phyloP scores from a whole-genome alignment of 169 alveolate genomes.

The Plasmodium coatneyi region DNA sequence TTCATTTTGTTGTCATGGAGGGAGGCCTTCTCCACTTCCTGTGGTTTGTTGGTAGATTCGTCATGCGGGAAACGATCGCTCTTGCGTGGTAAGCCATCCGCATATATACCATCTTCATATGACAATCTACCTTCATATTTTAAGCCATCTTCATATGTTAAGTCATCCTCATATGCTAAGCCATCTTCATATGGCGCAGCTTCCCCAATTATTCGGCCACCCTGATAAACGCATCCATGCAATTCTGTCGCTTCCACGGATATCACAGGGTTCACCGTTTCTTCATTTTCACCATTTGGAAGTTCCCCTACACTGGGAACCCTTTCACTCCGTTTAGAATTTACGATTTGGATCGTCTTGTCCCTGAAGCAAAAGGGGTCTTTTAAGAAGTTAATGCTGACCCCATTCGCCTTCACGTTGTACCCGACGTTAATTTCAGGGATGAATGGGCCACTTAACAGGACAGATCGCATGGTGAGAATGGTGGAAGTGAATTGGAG shows the following conservation, averaged over 20 bases:
- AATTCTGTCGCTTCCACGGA: not conserved
- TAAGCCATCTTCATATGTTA: not conserved
- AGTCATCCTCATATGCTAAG: not conserved
- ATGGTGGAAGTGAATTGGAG: not conserved
- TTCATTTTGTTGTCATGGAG: constrained; percentile 20
- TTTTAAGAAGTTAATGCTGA: constrained; percentile 57
- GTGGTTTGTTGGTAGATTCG: not conserved
- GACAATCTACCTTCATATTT: not conserved
- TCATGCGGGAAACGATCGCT: not conserved
- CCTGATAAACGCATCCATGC: not conserved
- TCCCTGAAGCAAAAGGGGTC: constrained; percentile 70
- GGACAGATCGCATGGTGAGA: constrained; percentile 23
- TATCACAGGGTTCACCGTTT: not conserved
- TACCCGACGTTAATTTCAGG: constrained; percentile 70
- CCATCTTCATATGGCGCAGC: not conserved
- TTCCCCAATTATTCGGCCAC: not conserved
- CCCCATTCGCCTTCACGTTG: constrained; percentile 56
- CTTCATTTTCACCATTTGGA: constrained; percentile 7
- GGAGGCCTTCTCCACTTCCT: not conserved
- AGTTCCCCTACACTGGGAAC: not conserved
- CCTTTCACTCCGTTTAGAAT: not conserved
- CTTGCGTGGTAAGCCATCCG: not conserved
- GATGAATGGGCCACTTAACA: constrained; percentile 47
- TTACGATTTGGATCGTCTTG: not conserved
- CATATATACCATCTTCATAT: not conserved